Base-by-base conservation (phyloP, 2,329 filamentous ascomycete species). In the Dendryphion nanum region DNA sequence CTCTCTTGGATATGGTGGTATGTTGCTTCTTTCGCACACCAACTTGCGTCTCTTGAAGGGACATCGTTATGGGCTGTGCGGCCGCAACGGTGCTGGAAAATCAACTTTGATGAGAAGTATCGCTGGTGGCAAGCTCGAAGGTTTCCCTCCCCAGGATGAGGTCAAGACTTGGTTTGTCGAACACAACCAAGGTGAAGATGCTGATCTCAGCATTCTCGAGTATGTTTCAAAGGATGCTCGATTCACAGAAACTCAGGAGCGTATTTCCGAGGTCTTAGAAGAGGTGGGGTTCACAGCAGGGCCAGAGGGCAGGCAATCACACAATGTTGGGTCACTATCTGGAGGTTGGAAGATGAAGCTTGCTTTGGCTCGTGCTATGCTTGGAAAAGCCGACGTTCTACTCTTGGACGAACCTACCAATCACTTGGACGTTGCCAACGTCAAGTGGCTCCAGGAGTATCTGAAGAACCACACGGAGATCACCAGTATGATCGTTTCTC, bases 271-370 rank as follows among this genome's bases (percentile, higher is more conserved):
- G 42, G 91, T 97, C 44, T 71, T 98, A 45, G 78, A 82, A 34
- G 90, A 97, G 66, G 93, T 98, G 57, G 94, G 94, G 30, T 98
- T 98, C 72, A 94, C 87, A 16, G 71, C 86, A 45, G 91, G 91
- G 3, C 89, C 89, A 1, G 86, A 93, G 51, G 93, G 91, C 42
- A 82, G 89, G 44, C 93, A 97, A 68, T 78, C 83, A 5, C 82
- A 96, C 64, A 87, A 85, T 56, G 93, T 98, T 42, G 93, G 93
- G 53, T 96, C 91, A 15, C 73, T 98, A 23, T 97, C 93, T 30
- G 93, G 93, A 71, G 93, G 93, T 64, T 98, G 93, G 93, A 97
- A 97, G 80, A 98, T 98, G 93, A 98, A 98, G 82, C 75, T 98
- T 45, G 93, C 93, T 50, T 72, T 98, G 67, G 93, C 93, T 36